phyloP scores from a whole-genome alignment of 805 yeast species.

The Ogataea allantospora region DNA sequence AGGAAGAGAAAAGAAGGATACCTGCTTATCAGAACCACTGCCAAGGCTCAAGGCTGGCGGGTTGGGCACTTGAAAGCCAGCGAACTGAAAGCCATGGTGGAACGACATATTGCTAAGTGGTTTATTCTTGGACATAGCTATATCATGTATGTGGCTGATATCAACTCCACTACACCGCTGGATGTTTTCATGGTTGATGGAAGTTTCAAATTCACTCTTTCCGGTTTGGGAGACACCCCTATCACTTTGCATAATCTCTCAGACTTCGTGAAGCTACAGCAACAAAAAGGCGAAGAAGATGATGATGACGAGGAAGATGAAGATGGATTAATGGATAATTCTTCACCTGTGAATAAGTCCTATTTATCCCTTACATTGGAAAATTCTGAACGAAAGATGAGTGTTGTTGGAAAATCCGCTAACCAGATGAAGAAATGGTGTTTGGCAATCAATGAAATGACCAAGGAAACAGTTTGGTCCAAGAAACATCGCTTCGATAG shows the following conservation, averaged over 20 bases:
- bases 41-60: slow-evolving; percentile 92
- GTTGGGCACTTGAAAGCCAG: slow-evolving; percentile 82
- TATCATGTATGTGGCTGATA: slow-evolving; percentile 79
- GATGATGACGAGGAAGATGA: slow-evolving; percentile 38
- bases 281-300: slow-evolving; percentile 37
- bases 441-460: slow-evolving; percentile 68
- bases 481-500: slow-evolving; percentile 74
- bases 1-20: slow-evolving; percentile 89
- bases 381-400: slow-evolving; percentile 75
- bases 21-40: slow-evolving; percentile 74
- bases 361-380: slow-evolving; percentile 62
- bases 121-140: slow-evolving; percentile 81
- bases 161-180: slow-evolving; percentile 80
- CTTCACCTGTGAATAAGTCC: slow-evolving; percentile 32
- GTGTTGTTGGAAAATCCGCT: slow-evolving; percentile 65
- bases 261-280: slow-evolving; percentile 21
- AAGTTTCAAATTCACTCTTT: slow-evolving; percentile 55
- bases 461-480: slow-evolving; percentile 67
- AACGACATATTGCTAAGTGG: slow-evolving; percentile 92
- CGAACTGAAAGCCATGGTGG: slow-evolving; percentile 83
- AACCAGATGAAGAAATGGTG: slow-evolving; percentile 72
- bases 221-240: slow-evolving; percentile 38
- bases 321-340: slow-evolving; percentile 27
- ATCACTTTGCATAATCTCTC: slow-evolving; percentile 18
- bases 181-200: slow-evolving; percentile 91